Conservation (phyloP, 1,284 basidiomycete species). For the Pholiota adiposa region DNA sequence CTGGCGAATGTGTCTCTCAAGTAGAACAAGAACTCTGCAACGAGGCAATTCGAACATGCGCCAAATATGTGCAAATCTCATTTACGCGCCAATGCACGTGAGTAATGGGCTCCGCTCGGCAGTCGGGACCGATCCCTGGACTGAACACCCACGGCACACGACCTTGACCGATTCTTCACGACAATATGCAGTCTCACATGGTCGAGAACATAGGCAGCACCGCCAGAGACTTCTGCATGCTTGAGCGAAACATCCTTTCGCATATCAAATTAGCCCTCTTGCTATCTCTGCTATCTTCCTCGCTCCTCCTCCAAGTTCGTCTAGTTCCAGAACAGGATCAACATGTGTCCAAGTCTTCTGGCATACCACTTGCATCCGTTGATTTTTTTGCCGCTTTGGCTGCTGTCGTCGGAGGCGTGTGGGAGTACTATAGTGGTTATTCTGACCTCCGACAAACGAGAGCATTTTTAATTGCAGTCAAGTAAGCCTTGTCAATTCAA, state of each 20-base stretch:
- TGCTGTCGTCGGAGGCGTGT: conserved; percentile 59
- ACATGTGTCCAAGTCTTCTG: conserved; percentile 14
- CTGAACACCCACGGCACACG: neutral
- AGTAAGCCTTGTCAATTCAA: conserved; percentile 45
- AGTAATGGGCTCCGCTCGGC: conserved; percentile 8
- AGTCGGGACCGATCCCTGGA: neutral
- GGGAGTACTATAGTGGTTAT: conserved; percentile 65
- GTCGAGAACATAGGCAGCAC: conserved; percentile 50
- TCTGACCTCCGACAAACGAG: conserved; percentile 57
- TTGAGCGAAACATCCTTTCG: conserved; percentile 72
- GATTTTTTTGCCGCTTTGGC: conserved; percentile 54
- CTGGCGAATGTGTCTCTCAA: conserved; percentile 16
- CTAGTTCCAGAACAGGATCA: conserved; percentile 45
- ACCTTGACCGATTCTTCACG: conserved; percentile 19
- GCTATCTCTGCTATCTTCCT: conserved; percentile 65
- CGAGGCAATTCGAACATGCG: conserved; percentile 39
- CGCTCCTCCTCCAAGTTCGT: conserved; percentile 61
- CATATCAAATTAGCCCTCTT: conserved; percentile 68
- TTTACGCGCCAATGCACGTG: conserved; percentile 33
- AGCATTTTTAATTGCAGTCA: conserved; percentile 61
- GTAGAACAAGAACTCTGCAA: conserved; percentile 10
- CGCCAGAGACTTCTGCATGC: conserved; percentile 74
- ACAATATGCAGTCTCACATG: conserved; percentile 25
- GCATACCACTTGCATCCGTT: conserved; percentile 44
- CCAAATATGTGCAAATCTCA: conserved; percentile 48